phyloP scores from a whole-genome alignment of 169 alveolate species.

The Theileria parva region DNA sequence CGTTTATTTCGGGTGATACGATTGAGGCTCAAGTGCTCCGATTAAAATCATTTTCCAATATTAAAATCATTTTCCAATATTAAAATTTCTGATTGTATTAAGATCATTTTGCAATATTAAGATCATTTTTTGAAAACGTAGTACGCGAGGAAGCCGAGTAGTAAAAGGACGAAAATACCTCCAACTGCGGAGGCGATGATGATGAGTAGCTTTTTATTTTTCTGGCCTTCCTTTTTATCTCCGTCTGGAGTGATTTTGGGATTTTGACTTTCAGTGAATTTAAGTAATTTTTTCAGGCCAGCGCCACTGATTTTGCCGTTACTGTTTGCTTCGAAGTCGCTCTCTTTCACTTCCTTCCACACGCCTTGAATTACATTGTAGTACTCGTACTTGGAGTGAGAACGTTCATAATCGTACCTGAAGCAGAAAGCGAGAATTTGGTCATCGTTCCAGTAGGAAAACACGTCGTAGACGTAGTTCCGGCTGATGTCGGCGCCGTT shows the following conservation, averaged over 20 bases:
- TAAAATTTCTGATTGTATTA: too few species aligned
- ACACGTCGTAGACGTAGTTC: slow-evolving; percentile 12
- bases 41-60: neutral
- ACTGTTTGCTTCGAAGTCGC: neutral
- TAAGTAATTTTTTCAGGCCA: neutral
- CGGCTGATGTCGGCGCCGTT: neutral
- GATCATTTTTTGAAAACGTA: neutral
- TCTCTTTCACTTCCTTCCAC: neutral
- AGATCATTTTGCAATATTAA: too few species aligned
- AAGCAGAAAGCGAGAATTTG: neutral
- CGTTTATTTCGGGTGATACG: neutral
- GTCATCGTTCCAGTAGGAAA: slow-evolving; percentile 2
- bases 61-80: neutral
- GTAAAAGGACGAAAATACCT: neutral
- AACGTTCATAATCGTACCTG: slow-evolving; percentile 5
- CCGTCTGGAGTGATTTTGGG: too few species aligned
- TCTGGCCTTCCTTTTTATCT: neutral
- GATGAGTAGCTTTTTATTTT: neutral
- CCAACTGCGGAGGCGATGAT: neutral
- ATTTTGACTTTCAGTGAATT: neutral
- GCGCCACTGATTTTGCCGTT: neutral
- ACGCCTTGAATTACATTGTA: neutral
- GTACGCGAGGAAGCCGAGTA: neutral
- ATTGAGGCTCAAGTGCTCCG: neutral
- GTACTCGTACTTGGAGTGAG: slow-evolving; percentile 6